Evolutionary conservation across 176 grass and related monocot species (phyloP).

Genomic region (Cenchrus americanus): DNA sequence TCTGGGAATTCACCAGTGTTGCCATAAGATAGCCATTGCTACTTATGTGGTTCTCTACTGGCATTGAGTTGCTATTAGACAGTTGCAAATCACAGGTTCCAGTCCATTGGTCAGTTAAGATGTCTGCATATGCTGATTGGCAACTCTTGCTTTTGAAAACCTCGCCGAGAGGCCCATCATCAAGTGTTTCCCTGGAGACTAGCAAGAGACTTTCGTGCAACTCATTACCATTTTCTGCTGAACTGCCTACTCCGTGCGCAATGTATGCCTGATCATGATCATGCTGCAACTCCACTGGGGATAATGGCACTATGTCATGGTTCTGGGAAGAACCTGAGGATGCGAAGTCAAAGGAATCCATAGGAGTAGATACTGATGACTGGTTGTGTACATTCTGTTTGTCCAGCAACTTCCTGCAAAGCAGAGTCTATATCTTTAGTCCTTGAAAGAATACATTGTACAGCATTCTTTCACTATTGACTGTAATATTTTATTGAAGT

Average conservation of each 20-base stretch:
- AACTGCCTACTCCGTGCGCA: slow-evolving; percentile 16
- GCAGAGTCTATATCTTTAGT: slow-evolving; percentile 13
- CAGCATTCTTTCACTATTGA: not conserved
- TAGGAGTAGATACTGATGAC: slow-evolving; percentile 51
- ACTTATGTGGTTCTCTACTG: slow-evolving; percentile 46
- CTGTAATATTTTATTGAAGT: not conserved
- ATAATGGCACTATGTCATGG: slow-evolving; percentile 41
- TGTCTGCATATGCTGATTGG: slow-evolving; percentile 46
- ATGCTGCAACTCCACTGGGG: slow-evolving; percentile 51
- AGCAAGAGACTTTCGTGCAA: slow-evolving; percentile 43
- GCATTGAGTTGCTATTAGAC: slow-evolving; percentile 46
- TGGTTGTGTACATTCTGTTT: slow-evolving; percentile 43
- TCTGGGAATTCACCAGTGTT: slow-evolving; percentile 26
- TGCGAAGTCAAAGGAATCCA: slow-evolving; percentile 58
- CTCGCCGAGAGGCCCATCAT: slow-evolving; percentile 89
- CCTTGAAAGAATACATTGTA: slow-evolving; percentile 13
- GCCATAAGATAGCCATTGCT: slow-evolving; percentile 42
- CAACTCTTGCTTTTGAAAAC: slow-evolving; percentile 69
- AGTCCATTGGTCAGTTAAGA: slow-evolving; percentile 56
- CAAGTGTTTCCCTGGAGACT: slow-evolving; percentile 66
- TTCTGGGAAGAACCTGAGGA: slow-evolving; percentile 50
- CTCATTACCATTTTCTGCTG: slow-evolving; percentile 26
- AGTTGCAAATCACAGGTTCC: slow-evolving; percentile 39
- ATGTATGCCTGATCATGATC: slow-evolving; percentile 45
- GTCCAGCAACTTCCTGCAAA: slow-evolving; percentile 55